Percentiles rank a stretch among this genome's conserved stretches.
These are phyloP conservation scores for Pichia cephalocereana DNA, from an alignment of 805 yeast genomes.

Conservation along the genomic window DNA sequence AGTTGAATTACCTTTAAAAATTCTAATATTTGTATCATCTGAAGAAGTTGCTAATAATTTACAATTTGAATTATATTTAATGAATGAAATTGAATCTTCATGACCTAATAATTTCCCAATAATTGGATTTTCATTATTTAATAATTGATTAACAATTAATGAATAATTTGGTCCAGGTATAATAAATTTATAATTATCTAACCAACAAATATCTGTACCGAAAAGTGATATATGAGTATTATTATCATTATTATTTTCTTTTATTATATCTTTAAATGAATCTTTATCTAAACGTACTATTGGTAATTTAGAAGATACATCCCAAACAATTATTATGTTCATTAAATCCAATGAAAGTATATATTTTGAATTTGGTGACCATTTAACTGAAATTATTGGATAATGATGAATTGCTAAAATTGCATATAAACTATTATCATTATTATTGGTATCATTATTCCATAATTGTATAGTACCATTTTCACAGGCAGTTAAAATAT, in stretches of 20 bases:
- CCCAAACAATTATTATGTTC: constrained; percentile 56
- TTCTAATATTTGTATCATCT: constrained; percentile 62
- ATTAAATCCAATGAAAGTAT: constrained; percentile 53
- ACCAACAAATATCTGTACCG: constrained; percentile 65
- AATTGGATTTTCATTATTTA: constrained; percentile 25
- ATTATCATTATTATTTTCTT: constrained; percentile 2
- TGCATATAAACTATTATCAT: constrained; percentile 56
- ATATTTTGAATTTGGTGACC: constrained; percentile 50
- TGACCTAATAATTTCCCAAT: constrained; percentile 57
- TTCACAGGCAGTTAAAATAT: constrained; percentile 53
- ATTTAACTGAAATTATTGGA: constrained; percentile 46
- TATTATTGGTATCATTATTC: constrained; percentile 49
- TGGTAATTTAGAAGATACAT: constrained; percentile 43
- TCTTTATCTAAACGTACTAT: constrained; percentile 35
- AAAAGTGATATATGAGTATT: not conserved
- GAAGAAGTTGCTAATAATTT: constrained; percentile 64
- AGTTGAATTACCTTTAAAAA: constrained; percentile 64
- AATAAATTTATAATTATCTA: constrained; percentile 59
- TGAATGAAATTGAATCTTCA: constrained; percentile 42
- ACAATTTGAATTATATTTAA: constrained; percentile 43
- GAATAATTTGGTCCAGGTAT: constrained; percentile 52
- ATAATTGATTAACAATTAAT: constrained; percentile 46
- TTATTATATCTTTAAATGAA: not conserved
- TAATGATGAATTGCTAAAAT: constrained; percentile 43
- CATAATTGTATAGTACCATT: constrained; percentile 75